Base-by-base conservation (phyloP, 106 monocot genomes). In the Dioscorea alata region DNA sequence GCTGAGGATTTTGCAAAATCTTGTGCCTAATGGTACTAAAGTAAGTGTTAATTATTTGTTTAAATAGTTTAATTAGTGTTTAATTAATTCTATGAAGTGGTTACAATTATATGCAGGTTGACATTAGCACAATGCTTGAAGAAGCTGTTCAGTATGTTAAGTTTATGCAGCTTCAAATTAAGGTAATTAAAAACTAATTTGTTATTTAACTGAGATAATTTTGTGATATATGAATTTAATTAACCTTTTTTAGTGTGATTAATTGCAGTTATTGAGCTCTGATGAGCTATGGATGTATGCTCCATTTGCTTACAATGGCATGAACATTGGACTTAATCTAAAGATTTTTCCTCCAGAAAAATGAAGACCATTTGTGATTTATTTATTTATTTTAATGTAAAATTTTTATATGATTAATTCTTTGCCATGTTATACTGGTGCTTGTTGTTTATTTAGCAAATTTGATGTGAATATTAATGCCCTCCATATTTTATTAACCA, bases 121-220 rank as follows among this genome's bases (percentile, higher is more conserved):
- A 93, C 52, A 84, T 93, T 10, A 88, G 92, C 83, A 93, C 92
- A 66, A 93, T 93, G 92, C 86, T 93, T 48, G 92, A 88, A 69
- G 92, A 93, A 69, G 92, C 92, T 59, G 88, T 81, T 63, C 85
- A 81, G 33, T 93, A 93, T 75, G 92, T 93, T 34, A 93, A 93
- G 70, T 93, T 93, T 69, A 61, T 93, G 76, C 86, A 88, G 69
- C 74, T 89, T 57, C 92, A 93, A 60, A 93, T 93, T 35, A 93
- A 93, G 88, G 87, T 91, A 60, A 63, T 6, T 42, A 42, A 10
- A 15, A 33, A 24, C 52, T 5, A 34, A 42, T 42, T 0, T 25
- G 7, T 13, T 33, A 19, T 42, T 42, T 10, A 42, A 2, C 10
- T 42, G 42, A 42, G 42, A 10, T 42, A 10, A 42, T 42, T 42